Evolutionary conservation across 2,329 filamentous ascomycete species (phyloP).

Genomic region (Aspergillus amoenus): DNA sequence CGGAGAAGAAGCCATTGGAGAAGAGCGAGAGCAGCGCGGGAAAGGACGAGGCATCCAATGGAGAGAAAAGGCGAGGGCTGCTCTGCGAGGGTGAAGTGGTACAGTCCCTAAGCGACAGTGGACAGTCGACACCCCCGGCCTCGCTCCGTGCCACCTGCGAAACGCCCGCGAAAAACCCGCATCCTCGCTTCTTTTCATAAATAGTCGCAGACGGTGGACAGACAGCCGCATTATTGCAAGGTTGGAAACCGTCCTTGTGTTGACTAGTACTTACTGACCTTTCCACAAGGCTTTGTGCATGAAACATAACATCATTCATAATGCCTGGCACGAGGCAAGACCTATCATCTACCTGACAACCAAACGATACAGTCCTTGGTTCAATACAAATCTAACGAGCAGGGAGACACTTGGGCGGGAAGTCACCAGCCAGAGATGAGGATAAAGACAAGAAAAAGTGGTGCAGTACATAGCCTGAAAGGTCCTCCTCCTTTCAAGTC

Average conservation of each 20-base stretch:
- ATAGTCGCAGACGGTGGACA: neutral
- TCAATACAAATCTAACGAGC: constrained; percentile 15
- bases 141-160: neutral
- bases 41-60: constrained; percentile 8
- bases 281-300: constrained; percentile 16
- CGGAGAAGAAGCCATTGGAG: neutral
- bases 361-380: constrained; percentile 10
- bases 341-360: constrained; percentile 15
- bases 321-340: constrained; percentile 2
- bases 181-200: neutral
- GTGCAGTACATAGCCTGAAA: too few species aligned
- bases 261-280: neutral
- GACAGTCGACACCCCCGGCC: too few species aligned
- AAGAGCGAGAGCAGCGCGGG: neutral
- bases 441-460: too few species aligned
- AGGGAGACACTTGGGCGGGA: constrained; percentile 2
- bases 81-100: constrained; percentile 3
- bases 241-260: too few species aligned
- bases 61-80: neutral
- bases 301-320: constrained; percentile 11
- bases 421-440: too few species aligned
- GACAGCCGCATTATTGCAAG: too few species aligned
- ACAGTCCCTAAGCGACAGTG: neutral
- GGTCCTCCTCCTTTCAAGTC: neutral
- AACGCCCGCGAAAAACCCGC: neutral